Evolutionary conservation across 495 filamentous ascomycete species (phyloP).

Genomic region (Xylaria sp.): DNA sequence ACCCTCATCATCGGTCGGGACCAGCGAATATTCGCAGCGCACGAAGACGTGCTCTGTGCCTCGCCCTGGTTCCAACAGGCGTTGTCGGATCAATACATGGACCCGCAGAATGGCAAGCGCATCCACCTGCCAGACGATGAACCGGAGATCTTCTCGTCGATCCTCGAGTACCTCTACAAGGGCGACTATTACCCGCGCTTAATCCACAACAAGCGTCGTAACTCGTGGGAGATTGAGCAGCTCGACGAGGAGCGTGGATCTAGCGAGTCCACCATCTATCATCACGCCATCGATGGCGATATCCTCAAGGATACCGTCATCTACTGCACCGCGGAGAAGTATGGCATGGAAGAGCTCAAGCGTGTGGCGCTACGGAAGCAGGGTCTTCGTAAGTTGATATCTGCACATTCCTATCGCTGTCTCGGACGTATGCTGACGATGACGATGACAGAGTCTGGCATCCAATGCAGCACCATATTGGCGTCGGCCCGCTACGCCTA

Average conservation of each 20-base stretch:
- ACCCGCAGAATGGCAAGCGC: constrained; percentile 64
- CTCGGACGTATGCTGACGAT: constrained; percentile 27
- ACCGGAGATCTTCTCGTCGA: constrained; percentile 86
- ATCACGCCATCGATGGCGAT: constrained; percentile 66
- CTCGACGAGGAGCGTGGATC: constrained; percentile 48
- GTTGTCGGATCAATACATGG: constrained; percentile 67
- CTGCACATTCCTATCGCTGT: not conserved
- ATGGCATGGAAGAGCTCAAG: constrained; percentile 82
- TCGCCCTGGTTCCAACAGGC: constrained; percentile 78
- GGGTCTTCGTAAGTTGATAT: constrained; percentile 62
- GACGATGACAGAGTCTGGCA: constrained; percentile 65
- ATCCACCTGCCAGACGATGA: constrained; percentile 84
- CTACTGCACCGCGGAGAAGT: constrained; percentile 87
- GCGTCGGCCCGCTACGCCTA: constrained; percentile 86
- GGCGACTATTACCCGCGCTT: constrained; percentile 88
- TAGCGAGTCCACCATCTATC: constrained; percentile 72
- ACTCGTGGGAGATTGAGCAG: constrained; percentile 76
- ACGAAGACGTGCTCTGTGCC: constrained; percentile 80
- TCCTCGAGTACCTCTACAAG: constrained; percentile 91
- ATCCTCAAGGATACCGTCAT: constrained; percentile 89
- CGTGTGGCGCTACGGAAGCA: constrained; percentile 84
- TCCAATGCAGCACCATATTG: constrained; percentile 84
- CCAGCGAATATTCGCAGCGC: constrained; percentile 85
- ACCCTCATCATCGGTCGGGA: constrained; percentile 80
- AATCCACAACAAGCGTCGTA: constrained; percentile 69